Base-by-base conservation (phyloP, 495 filamentous ascomycete genomes). In the Lindgomyces ingoldianus region DNA sequence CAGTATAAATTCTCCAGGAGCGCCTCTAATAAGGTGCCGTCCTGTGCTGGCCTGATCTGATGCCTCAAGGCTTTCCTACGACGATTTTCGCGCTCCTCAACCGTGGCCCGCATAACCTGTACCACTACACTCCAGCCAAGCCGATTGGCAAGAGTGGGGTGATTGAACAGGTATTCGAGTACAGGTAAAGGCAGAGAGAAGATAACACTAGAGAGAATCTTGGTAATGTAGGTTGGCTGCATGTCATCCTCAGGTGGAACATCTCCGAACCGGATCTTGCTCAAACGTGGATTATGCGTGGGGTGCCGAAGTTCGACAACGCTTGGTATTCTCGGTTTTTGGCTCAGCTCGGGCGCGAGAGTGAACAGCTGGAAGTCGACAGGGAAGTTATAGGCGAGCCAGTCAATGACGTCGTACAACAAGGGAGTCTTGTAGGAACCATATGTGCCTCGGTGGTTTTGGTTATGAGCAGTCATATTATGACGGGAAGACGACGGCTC, bases 241-340 rank as follows among this genome's bases (percentile, higher is more conserved):
- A 60, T 67, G 49, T 73, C 66, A 44, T 79, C 77, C 10, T 81
- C 74, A 0, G 78, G 69, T 11, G 83, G 77, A 8, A 83, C 72
- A 60, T 90, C 86, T 10, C 87, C 87, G 65, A 90, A 90, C 62
- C 82, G 81, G 69, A 90, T 89, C 49, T 74, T 74, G 54, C 83
- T 83, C 4, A 89, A 72, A 0, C 82, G 79, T 1, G 81, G 79
- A 57, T 84, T 80, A 46, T 75, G 72, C 1, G 72, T 65, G 44
- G 73, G 61, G 9, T 67, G 65, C 4, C 64, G 67, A 51, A 51
- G 53, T 26, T 78, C 75, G 18, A 68, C 59, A 29, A 74, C 51
- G 0, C 30, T 54, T 11, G 77, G 76, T 10, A 77, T 60, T 36
- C 75, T 47, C 65, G 76, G 67, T 47, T 52, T 49, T 0, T 54